phyloP scores from a whole-genome alignment of 2,329 filamentous ascomycete species.

The Colletotrichum plurivorum region DNA sequence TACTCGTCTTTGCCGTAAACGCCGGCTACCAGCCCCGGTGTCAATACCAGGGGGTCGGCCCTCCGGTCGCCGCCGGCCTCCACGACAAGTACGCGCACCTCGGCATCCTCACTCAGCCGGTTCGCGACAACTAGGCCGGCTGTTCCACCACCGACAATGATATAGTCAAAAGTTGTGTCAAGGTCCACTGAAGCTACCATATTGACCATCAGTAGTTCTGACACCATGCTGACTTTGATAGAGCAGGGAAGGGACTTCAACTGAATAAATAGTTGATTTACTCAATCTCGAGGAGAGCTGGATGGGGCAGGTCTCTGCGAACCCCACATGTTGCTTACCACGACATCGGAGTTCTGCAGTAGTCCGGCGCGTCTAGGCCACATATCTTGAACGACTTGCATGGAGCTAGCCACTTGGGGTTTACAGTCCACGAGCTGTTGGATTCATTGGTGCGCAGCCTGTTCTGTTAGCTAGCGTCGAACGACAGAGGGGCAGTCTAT shows the following conservation, averaged over 20 bases:
- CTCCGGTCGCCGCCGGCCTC: conserved; percentile 45
- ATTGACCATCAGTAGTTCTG: not conserved
- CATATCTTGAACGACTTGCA: not conserved
- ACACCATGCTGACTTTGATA: not conserved
- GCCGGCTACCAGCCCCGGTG: conserved; percentile 40
- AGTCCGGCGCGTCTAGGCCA: not conserved
- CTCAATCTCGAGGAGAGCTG: too few relatives aligned
- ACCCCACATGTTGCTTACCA: not conserved
- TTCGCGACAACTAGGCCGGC: conserved; percentile 51
- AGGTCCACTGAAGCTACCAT: conserved; percentile 4
- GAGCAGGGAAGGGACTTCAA: not conserved
- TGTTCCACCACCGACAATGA: conserved; percentile 51
- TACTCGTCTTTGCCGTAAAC: conserved; percentile 43
- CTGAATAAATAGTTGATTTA: too few relatives aligned
- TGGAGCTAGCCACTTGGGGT: conserved; percentile 14
- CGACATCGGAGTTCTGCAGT: not conserved
- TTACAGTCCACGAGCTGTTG: not conserved
- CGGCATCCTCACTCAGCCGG: conserved; percentile 46
- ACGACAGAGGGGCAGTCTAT: too few relatives aligned
- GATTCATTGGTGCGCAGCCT: not conserved
- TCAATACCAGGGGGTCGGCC: conserved; percentile 38
- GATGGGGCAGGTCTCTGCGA: not conserved
- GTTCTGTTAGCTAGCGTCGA: not conserved
- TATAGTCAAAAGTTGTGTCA: conserved; percentile 42
- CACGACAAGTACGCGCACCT: conserved; percentile 44